Evolutionary conservation across 2,329 filamentous ascomycete genomes (phyloP), one percentile per base, ranked within the genome.

Genomic region (Penicillium hesseltinei): DNA sequence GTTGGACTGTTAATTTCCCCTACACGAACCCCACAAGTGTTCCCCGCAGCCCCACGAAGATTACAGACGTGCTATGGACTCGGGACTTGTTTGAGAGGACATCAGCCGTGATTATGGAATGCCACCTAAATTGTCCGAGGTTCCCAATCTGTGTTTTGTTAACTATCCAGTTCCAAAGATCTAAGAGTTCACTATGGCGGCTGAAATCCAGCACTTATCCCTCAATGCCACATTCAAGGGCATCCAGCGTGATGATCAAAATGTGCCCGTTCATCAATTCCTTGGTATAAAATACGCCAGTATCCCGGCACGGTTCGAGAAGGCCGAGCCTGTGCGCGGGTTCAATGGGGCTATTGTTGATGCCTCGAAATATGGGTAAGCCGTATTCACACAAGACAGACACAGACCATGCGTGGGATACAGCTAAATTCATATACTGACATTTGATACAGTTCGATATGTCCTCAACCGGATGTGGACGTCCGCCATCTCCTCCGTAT

Each of bases 401-500:
- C 7, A 27, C 33, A 36, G 36, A 31, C 31, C 19, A 5, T 3
- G 11, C 23, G 27, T 19, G 13, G 6, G 27, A 7, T 4, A 19
- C 10, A 17, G 27, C 10, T 54, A n/a, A 11, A 23, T 9, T 7
- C 40, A 25, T 15, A 43, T 33, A 17, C 54, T 66, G 9, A 65
- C 21, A 8, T 10, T 6, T 68, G 52, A 31, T 60, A 54, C 40
- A 78, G 76, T 3, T 76, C 77, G 1, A 70, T 71, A 56, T 80
- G 78, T 39, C 78, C 78, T 3, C 78, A 80, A 47, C 66, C 68
- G 2, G 57, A 70, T 17, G 58, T 78, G 1, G 78, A 80, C 31
- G 70, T 78, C 0, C 72, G 77, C 1, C 73, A 79, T 57, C 62
- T 80, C n/a, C 62, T 80, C 23, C 76, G 78, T 8, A 71, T 79